A percentile compares a stretch with the other conserved stretches of the same genome.
These are phyloP conservation scores for Rosa hybrid DNA, from an alignment of 331 rosid genomes.

Conservation along the genomic window DNA sequence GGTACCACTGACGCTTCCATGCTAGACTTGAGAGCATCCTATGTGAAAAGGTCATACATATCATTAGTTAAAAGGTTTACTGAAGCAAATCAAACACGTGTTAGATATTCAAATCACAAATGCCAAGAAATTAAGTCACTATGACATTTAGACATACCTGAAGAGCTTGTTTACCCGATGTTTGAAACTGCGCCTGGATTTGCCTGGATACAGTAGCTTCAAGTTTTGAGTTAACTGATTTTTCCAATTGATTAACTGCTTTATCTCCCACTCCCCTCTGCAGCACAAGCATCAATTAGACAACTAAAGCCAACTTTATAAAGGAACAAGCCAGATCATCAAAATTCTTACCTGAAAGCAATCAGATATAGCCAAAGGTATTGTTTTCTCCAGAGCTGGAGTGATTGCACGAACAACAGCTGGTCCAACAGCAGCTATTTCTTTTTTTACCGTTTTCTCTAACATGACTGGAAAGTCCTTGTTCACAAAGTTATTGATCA, in stretches of 20 bases:
- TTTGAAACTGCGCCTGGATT: slow-evolving; percentile 96
- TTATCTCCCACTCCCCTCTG: slow-evolving; percentile 98
- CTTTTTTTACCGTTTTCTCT: slow-evolving; percentile 89
- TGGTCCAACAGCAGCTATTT: slow-evolving; percentile 80
- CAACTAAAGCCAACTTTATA: slow-evolving; percentile 30
- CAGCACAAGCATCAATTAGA: slow-evolving; percentile 44
- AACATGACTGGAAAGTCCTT: slow-evolving; percentile 76
- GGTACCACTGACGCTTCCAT: slow-evolving; percentile 85
- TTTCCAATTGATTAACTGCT: slow-evolving; percentile 92
- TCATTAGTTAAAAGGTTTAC: slow-evolving; percentile 12
- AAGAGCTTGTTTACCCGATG: slow-evolving; percentile 93
- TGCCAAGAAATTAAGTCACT: slow-evolving; percentile 9
- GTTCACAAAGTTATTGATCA: slow-evolving; percentile 61
- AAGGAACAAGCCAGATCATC: not conserved
- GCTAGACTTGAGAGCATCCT: slow-evolving; percentile 84
- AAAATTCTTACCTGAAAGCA: slow-evolving; percentile 82
- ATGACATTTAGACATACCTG: slow-evolving; percentile 56
- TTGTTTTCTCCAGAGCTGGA: slow-evolving; percentile 81
- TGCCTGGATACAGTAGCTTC: slow-evolving; percentile 96
- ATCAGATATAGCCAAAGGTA: slow-evolving; percentile 71
- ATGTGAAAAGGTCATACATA: slow-evolving; percentile 22
- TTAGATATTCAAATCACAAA: slow-evolving; percentile 9
- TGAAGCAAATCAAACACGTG: not conserved
- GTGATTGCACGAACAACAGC: slow-evolving; percentile 71
- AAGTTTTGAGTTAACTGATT: slow-evolving; percentile 78